Base-by-base conservation (phyloP, 768 basidiomycete species). In the Dendrothele bispora region DNA sequence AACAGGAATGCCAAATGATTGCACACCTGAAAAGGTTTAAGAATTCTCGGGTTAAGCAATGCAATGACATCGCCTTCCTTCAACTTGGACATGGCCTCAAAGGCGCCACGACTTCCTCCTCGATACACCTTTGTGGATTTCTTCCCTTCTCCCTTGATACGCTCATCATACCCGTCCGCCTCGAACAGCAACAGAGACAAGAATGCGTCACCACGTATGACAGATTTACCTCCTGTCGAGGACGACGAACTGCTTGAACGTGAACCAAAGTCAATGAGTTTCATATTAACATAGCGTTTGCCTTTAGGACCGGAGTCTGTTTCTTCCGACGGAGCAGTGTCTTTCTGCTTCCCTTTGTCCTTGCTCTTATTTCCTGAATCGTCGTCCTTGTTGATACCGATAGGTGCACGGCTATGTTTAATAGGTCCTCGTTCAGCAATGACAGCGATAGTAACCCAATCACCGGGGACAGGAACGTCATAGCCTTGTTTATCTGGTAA, bases 371-470 rank as follows among this genome's bases (percentile, higher is more conserved):
- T 59, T 11, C 64, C 69, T 2, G 70, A 70, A 15, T 67, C 70
- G 5, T 73, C 76, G 39, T 81, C 78, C 22, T 71, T 72, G 26
- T 67, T 77, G 6, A 78, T 62, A 11, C 75, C 61, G 17, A 86
- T 80, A 40, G 86, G 87, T 25, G 86, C 83, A 48, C 77, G 79
- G 39, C 77, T 90, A 55, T 84, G 79, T 53, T 80, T 83, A 60
- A 95, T 72, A 6, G 84, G 86, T 3, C 92, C 86, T 18, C 93
- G 82, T 63, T 95, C 92, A 2, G 94, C 95, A 12, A 99, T 84
- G 4, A 98, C 95, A 2, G 92, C 95, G 39, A 99, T 91, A 5
- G 94, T 95, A 34, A 98, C 79, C 89, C 92, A 98, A 64, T 98
- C 97, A 2, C 90, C 90, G 5, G 82, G 80, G 2, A 98, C 85